These are phyloP conservation scores for Coprinopsis marcescibilis DNA, from an alignment of 768 basidiomycete genomes.

Conservation along the genomic window DNA sequence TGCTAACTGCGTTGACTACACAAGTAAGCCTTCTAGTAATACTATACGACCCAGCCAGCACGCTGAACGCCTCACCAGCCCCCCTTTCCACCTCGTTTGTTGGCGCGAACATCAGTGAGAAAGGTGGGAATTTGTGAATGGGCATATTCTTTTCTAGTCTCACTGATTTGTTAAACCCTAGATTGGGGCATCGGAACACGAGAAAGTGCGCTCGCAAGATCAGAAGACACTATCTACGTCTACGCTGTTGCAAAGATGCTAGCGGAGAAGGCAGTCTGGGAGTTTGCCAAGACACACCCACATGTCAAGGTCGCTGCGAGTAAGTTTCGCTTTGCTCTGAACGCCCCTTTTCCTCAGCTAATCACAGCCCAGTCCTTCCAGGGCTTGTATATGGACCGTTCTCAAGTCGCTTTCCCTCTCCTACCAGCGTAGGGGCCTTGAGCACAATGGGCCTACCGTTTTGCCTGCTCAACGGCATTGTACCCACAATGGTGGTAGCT, in stretches of 20 bases:
- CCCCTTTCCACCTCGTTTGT: slow-evolving; percentile 18
- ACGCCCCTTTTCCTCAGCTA: not conserved
- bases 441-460: slow-evolving; percentile 26
- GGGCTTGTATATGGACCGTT: slow-evolving; percentile 34
- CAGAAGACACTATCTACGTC: slow-evolving; percentile 23
- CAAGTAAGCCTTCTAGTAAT: no score
- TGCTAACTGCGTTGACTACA: slow-evolving; percentile 25
- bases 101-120: slow-evolving; percentile 20
- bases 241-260: slow-evolving; percentile 38
- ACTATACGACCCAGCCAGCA: not conserved
- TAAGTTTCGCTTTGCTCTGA: slow-evolving; percentile 18
- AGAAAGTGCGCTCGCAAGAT: slow-evolving; percentile 24
- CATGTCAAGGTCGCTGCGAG: slow-evolving; percentile 32
- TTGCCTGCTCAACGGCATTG: slow-evolving; percentile 21
- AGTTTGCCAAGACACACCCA: slow-evolving; percentile 34
- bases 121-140: slow-evolving; percentile 14
- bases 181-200: slow-evolving; percentile 30
- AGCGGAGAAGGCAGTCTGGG: slow-evolving; percentile 37
- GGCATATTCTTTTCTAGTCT: not conserved
- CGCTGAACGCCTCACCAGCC: not conserved
- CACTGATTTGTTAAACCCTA: slow-evolving; percentile 2
- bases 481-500: slow-evolving; percentile 17
- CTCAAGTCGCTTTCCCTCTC: slow-evolving; percentile 25
- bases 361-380: slow-evolving; percentile 33
- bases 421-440: slow-evolving; percentile 17